Evolutionary conservation across 306 rosid genomes (phyloP), one percentile per base, ranked within the genome.

Genomic region (Vigna mungo): DNA sequence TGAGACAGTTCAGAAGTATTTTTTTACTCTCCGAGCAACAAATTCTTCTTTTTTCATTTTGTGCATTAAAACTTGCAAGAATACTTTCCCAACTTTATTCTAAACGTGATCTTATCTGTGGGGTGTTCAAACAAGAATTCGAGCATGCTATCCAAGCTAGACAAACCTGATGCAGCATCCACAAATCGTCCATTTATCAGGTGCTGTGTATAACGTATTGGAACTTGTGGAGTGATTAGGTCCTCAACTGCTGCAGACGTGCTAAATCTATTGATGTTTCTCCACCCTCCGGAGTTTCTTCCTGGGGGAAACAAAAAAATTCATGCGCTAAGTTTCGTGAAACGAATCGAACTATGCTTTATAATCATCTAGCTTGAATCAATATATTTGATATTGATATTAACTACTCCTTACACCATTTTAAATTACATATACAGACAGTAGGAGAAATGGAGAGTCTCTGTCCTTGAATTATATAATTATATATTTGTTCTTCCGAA

Each of bases 101-200:
- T 12, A 54, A 53, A 20, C 30, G 10, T 54, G 3, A 9, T 4
- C 15, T 10, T 1, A 55, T 55, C 21, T 23, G 36, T 56, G 3
- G 62, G 65, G 7, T 1, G 39, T 9, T 21, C 36, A 47, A 71
- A 56, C 27, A 4, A 46, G 48, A 68, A 32, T 18, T 14, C 23
- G 44, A 59, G 34, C 63, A 44, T 68, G 61, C 55, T 16, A 3
- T 58, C 25, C 17, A 59, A 59, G 65, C 8, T 39, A 41, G 43
- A 74, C 16, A 23, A 64, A 92, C 98, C 98, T 64, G 98, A 90
- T 48, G 86, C 95, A 72, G 98, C 81, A 87, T 94, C 93, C 11
- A 92, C 96, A 84, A 92, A 94, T 23, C 83, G 77, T 2, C 98
- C 97, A 87, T 94, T 88, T 56, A 94, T 94, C 7, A 94, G 86